Conservation (phyloP, 768 basidiomycete genomes). For the Boletus vinaceobasis region DNA sequence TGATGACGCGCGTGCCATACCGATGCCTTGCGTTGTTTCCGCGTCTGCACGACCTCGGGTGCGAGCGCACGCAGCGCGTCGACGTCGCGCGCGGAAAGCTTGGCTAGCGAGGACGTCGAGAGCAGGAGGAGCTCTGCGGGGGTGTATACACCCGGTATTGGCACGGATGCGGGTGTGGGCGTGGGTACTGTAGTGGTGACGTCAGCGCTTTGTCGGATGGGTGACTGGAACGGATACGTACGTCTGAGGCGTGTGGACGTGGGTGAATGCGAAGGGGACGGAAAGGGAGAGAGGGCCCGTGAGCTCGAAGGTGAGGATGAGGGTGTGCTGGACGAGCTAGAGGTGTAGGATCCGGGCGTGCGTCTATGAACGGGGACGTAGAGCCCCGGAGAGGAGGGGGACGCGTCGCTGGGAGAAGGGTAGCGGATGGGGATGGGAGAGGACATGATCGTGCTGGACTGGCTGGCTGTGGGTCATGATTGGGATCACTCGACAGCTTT, state of each 20-base stretch:
- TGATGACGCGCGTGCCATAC: conserved; percentile 20
- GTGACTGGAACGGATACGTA: not conserved
- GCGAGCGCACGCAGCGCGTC: conserved; percentile 14
- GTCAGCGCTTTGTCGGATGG: not conserved
- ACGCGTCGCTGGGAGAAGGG: not conserved
- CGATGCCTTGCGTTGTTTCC: conserved; percentile 25
- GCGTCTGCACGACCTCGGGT: conserved; percentile 28
- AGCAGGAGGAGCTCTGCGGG: conserved; percentile 25
- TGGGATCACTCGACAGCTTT: not conserved
- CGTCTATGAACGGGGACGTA: conserved; percentile 45
- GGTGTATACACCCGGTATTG: conserved; percentile 22
- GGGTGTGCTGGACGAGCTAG: conserved; percentile 12
- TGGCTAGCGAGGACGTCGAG: conserved; percentile 20
- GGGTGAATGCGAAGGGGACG: not conserved
- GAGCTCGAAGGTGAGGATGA: conserved; percentile 12
- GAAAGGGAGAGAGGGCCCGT: conserved; percentile 1
- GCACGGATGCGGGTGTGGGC: no score
- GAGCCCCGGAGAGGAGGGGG: conserved; percentile 10
- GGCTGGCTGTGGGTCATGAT: not conserved
- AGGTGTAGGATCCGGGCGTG: not conserved
- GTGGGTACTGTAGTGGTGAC: no score
- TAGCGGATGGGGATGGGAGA: conserved; percentile 18
- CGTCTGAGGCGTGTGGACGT: not conserved
- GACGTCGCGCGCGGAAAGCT: conserved; percentile 1
- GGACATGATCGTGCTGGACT: conserved; percentile 21